Base-by-base conservation (phyloP, 768 basidiomycete genomes). In the Suillus paluster region DNA sequence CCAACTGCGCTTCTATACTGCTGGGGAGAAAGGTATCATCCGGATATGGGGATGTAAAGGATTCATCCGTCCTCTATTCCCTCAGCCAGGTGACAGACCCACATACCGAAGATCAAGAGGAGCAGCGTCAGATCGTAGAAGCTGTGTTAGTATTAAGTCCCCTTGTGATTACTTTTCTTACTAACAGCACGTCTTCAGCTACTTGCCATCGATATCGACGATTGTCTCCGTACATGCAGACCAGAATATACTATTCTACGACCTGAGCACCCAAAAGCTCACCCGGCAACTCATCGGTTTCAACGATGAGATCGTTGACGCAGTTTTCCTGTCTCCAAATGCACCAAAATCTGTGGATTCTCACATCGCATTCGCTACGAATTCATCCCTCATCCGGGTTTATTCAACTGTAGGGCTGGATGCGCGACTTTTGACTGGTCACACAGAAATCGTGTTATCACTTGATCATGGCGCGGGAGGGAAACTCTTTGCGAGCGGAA, bases 291-390 rank as follows among this genome's bases (percentile, higher is more conserved):
- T 99, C 66, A 88, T 99, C 68, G 97, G 97, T 0, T 99, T 91
- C 82, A 99, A 99, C 74, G 97, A 99, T 75, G 97, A 99, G 75
- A 95, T 99, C 66, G 91, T 98, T 56, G 97, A 99, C 69, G 85
- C 89, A 5, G 81, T 84, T 30, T 94, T 95, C 77, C 82, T 99
- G 62, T 85, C 84, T 49, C 57, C 72, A 2, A 68, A 64, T 39
- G 61, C 64, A 25, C 54, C 71, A 17, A 59, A 66, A 44, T 64
- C 70, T 25, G 72, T 71, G 57, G 92, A 95, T 72, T 83, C 87
- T 2, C 89, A 93, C 68, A 78, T 99, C 36, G 97, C 97, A 21
- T 81, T 99, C 21, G 97, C 97, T n/a, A 97, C 97, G 44, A 99
- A 99, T 75, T 99, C 97, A 1, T 93, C 95, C 27, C 84, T 97